Base-by-base conservation (phyloP, 2,329 filamentous ascomycete genomes). In the Stylonectria norvegica region DNA sequence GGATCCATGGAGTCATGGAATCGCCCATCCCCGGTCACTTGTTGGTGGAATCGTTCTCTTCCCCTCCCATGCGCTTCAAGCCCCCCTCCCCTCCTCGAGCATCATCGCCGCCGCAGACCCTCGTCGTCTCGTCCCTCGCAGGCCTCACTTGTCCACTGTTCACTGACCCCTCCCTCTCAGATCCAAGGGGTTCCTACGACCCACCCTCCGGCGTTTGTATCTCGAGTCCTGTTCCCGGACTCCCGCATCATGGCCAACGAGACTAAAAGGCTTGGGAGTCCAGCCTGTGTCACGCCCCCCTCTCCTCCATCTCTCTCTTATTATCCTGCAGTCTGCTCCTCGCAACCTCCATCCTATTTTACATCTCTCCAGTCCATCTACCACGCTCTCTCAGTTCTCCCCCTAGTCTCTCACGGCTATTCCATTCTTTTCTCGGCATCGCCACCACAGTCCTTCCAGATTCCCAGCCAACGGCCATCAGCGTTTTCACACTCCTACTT, bases 391-490 rank as follows among this genome's bases (percentile, higher is more conserved):
- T 52, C n/a, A n/a, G n/a, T 47, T 41, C 43, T 42, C 38, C 28
- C 15, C 45, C 49, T 49, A 50, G 55, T 57, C 50, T 49, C n/a
- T 49, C 39, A 36, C 45, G 57, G 49, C 50, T 54, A 40, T 60
- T 61, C 38, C 54, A 52, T 54, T 55, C 53, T 43, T 59, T 59
- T 52, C 40, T 45, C 46, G 55, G 50, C 40, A 43, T 45, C 27
- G 49, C 51, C 52, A 55, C 49, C 45, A 57, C 59, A 49, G 42
- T 62, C 60, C 36, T 62, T 59, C 43, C 39, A 57, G 46, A 48
- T 43, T 45, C 40, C 33, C n/a, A 33, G 31, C 35, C 33, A 36
- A 34, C 43, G 48, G 49, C 47, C 45, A 45, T 42, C 43, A 41
- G 36, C 43, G 38, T 48, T 52, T 43, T 47, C 42, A 42, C 47